These are phyloP conservation scores for Oryza brachyantha DNA, from an alignment of 176 grass and related monocot genomes.

Conservation along the genomic window DNA sequence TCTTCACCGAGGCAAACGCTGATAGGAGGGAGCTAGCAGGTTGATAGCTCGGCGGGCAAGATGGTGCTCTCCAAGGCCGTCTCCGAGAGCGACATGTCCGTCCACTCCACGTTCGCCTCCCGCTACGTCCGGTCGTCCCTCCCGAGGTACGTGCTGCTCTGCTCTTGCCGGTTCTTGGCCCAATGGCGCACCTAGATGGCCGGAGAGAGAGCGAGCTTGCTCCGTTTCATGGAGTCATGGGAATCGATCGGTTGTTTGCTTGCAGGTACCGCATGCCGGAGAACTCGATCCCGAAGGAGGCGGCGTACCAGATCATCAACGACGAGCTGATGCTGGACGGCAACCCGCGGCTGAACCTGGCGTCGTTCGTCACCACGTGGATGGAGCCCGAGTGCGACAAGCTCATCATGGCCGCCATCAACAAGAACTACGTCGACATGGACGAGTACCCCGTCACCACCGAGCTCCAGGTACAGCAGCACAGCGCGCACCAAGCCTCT, in stretches of 20 bases:
- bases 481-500: not conserved
- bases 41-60: not conserved
- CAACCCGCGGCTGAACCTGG: conserved; percentile 93
- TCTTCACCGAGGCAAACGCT: not conserved
- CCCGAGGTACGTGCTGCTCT: conserved; percentile 49
- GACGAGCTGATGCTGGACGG: conserved; percentile 99
- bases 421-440: conserved; percentile 99
- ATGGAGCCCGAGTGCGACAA: conserved; percentile 99
- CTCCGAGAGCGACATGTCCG: conserved; percentile 70
- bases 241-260: too few species aligned
- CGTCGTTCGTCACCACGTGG: conserved; percentile 96
- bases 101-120: conserved; percentile 96
- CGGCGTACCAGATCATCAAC: conserved; percentile 99
- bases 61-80: conserved; percentile 66
- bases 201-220: not conserved
- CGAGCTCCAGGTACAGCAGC: conserved; percentile 67
- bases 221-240: too few species aligned
- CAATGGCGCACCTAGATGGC: not conserved
- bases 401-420: conserved; percentile 89
- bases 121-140: conserved; percentile 85
- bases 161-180: not conserved
- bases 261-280: conserved; percentile 86
- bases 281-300: conserved; percentile 93
- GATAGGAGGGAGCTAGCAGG: not conserved
- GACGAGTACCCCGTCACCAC: conserved; percentile 98